Conservation (phyloP, 306 rosid species). For the Adenanthera pavonina region DNA sequence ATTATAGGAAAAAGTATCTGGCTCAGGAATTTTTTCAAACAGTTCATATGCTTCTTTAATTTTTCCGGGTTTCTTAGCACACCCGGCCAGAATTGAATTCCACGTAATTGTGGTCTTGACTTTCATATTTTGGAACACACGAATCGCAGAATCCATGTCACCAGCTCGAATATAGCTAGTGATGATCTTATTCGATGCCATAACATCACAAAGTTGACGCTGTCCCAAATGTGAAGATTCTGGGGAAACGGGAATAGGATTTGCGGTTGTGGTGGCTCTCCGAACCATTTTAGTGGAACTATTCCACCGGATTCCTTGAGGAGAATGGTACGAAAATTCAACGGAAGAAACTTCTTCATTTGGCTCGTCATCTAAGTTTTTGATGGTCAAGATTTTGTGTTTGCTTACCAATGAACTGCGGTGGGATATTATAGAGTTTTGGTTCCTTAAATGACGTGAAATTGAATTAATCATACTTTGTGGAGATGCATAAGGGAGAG, state of each 20-base stretch:
- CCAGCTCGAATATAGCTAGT: conserved; percentile 55
- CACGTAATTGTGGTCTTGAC: conserved; percentile 70
- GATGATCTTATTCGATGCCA: conserved; percentile 67
- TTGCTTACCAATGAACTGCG: not conserved
- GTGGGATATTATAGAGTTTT: not conserved
- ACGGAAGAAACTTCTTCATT: not conserved
- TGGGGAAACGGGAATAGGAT: not conserved
- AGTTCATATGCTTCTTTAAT: conserved; percentile 55
- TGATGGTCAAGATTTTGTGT: conserved; percentile 1
- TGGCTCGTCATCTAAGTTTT: not conserved
- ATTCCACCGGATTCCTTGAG: not conserved
- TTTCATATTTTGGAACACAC: conserved; percentile 62
- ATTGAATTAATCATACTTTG: conserved; percentile 4
- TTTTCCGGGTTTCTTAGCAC: conserved; percentile 54
- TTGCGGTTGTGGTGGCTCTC: not conserved
- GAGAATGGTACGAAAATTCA: not conserved
- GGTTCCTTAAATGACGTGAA: not conserved
- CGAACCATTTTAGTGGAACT: not conserved
- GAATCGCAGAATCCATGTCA: conserved; percentile 63
- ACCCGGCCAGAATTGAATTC: conserved; percentile 75
- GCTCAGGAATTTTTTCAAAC: conserved; percentile 82
- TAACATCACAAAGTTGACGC: conserved; percentile 28
- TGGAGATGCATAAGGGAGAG: not conserved
- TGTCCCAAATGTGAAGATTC: conserved; percentile 33
- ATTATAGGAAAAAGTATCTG: conserved; percentile 71